Conservation (phyloP, 257 asterid genomes). For the Solanum tacnaense region DNA sequence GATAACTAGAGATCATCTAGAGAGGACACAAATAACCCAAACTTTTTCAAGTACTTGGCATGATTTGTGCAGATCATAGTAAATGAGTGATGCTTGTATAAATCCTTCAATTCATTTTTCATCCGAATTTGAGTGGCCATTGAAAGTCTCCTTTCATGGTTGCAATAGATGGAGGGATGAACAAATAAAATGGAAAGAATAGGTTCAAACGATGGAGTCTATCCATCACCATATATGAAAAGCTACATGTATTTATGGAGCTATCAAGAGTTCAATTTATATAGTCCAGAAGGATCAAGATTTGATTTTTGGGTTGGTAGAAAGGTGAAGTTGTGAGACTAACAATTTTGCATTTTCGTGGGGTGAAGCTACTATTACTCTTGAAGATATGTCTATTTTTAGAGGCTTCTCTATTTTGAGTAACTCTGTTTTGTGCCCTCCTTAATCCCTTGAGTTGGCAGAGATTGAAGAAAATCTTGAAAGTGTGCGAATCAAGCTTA, state of each 20-base stretch:
- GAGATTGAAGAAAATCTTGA: background rate
- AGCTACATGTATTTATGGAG: background rate
- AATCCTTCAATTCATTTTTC: background rate
- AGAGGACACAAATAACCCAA: background rate
- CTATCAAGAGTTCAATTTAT: no score
- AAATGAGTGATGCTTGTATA: background rate
- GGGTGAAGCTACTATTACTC: no score
- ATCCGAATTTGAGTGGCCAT: background rate
- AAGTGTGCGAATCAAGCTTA: background rate
- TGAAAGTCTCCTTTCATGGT: background rate
- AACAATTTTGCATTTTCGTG: no score
- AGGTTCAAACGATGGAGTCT: background rate
- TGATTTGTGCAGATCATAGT: background rate
- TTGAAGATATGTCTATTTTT: no score
- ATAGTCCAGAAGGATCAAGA: no score
- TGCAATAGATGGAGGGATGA: background rate
- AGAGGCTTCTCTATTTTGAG: background rate
- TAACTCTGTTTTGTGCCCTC: background rate
- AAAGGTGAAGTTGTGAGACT: no score
- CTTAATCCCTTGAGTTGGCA: background rate
- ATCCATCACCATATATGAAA: background rate
- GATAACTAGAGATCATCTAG: background rate
- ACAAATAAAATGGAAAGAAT: no score
- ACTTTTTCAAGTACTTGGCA: background rate
- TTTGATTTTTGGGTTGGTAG: no score